Conservation (phyloP, 441 rosid genomes). For the Caryocar brasiliense region DNA sequence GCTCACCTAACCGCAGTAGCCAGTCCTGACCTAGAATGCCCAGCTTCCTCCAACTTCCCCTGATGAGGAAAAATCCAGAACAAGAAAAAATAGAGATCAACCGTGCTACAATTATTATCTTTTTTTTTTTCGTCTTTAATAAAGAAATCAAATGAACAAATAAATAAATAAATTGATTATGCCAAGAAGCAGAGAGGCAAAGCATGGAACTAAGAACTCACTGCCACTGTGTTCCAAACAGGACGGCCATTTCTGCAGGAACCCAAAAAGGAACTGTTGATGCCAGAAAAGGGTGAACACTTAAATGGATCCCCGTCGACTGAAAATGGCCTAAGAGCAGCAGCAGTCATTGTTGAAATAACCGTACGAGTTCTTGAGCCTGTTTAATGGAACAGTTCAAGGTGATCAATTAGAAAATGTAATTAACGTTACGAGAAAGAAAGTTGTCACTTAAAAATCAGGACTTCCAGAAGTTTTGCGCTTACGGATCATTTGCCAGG, state of each 20-base stretch:
- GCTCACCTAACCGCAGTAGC: conserved; percentile 3
- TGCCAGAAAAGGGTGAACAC: background rate
- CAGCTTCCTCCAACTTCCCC: conserved; percentile 1
- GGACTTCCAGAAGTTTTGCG: too few relatives aligned
- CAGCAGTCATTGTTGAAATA: background rate
- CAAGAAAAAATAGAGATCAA: background rate
- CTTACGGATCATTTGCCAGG: conserved; percentile 5
- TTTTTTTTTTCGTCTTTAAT: too few relatives aligned
- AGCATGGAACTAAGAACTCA: background rate
- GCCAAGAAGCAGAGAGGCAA: background rate
- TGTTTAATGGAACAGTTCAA: too few relatives aligned
- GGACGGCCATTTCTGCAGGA: conserved; percentile 1
- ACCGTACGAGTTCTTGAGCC: conserved; percentile 7
- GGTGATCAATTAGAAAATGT: too few relatives aligned
- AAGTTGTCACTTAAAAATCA: too few relatives aligned
- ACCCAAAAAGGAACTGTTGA: background rate
- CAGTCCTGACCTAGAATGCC: background rate
- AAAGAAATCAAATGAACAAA: too few relatives aligned
- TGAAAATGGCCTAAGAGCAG: background rate
- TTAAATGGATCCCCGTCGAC: background rate
- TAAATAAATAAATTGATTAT: background rate
- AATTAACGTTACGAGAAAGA: too few relatives aligned
- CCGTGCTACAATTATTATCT: too few relatives aligned
- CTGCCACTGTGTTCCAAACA: background rate
- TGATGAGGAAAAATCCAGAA: background rate